These are phyloP conservation scores for Starmerella vaccinii DNA, from an alignment of 805 yeast species.

Conservation along the genomic window DNA sequence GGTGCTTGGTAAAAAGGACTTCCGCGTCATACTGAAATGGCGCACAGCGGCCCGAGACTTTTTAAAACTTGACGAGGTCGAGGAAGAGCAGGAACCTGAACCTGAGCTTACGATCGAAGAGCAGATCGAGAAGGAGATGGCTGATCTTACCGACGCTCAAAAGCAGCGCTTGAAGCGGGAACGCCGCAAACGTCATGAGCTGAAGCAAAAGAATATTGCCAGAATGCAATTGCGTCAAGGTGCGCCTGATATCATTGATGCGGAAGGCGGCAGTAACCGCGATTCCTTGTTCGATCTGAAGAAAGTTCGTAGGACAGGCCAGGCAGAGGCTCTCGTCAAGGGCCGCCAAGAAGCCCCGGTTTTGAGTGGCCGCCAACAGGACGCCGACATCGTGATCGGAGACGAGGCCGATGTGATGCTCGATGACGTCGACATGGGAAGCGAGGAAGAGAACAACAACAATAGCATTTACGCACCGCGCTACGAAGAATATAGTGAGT, in stretches of 20 bases:
- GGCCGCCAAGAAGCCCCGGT: constrained; percentile 49
- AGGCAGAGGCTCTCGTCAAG: constrained; percentile 56
- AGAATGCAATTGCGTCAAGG: constrained; percentile 95
- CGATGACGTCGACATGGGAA: constrained; percentile 27
- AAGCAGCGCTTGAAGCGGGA: constrained; percentile 64
- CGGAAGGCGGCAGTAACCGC: constrained; percentile 78
- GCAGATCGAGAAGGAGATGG: constrained; percentile 75
- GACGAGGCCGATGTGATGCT: constrained; percentile 33
- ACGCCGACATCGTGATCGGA: constrained; percentile 23
- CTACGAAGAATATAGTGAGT: constrained; percentile 27
- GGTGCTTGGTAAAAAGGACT: constrained; percentile 90
- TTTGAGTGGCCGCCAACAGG: constrained; percentile 5
- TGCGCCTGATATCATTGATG: constrained; percentile 84
- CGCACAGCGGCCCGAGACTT: constrained; percentile 74
- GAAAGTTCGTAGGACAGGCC: constrained; percentile 81
- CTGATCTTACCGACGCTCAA: constrained; percentile 60
- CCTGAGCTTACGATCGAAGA: constrained; percentile 66
- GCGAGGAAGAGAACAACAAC: constrained; percentile 30
- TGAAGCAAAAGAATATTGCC: constrained; percentile 72
- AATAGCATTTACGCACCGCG: constrained; percentile 24
- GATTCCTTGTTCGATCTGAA: constrained; percentile 70
- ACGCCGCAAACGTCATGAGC: constrained; percentile 69
- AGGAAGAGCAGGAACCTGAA: constrained; percentile 41
- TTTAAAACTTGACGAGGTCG: constrained; percentile 54
- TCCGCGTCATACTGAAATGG: constrained; percentile 75